Base-by-base conservation (phyloP, 2,329 filamentous ascomycete species). In the Cyanodermella asteris region DNA sequence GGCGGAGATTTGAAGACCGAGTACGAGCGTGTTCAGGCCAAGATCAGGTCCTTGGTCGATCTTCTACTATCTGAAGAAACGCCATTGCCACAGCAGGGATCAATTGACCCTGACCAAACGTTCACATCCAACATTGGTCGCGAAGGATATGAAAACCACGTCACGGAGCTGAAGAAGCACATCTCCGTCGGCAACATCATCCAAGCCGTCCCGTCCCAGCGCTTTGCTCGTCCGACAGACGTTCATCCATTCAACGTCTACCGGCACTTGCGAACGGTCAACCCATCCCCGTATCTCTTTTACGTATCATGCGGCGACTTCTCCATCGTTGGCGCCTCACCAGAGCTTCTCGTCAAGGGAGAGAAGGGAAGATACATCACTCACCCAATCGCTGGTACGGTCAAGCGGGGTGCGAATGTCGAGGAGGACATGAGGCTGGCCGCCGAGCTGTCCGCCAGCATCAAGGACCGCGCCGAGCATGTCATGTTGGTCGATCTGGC, bases 171-270 rank as follows among this genome's bases (percentile, higher is more conserved):
- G 31, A 94, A 94, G 57, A 61, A 80, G 50, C 84, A 94, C 56
- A 94, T 97, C 38, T 63, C 68, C 38, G 63, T 66, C 33, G 87
- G 87, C 37, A 81, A 94, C 55, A 94, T 97, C 44, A 94, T 97
- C 51, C 87, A 97, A 49, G 80, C 81, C 1, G 87, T 97, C 10
- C 87, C 87, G 2, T 93, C 81, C 20, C 87, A 97, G 52, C 70
- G 87, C 26, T 77, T 94, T 43, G 72, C 82, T 6, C 67, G 84
- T 15, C 82, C 82, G 9, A 97, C 87, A 3, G 70, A 67, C 28
- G 59, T 97, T 21, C 87, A 97, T 48, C 84, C 87, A 0, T 97
- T 94, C 61, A 97, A 94, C 56, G 77, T 97, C 40, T 97, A 94
- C 59, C 71, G 84, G 27, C 80, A 91, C 46, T 63, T 97, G 18